A percentile compares a stretch with the other conserved stretches of the same genome.
Conservation (phyloP, 257 asterid genomes). For the Scutellaria minor region DNA sequence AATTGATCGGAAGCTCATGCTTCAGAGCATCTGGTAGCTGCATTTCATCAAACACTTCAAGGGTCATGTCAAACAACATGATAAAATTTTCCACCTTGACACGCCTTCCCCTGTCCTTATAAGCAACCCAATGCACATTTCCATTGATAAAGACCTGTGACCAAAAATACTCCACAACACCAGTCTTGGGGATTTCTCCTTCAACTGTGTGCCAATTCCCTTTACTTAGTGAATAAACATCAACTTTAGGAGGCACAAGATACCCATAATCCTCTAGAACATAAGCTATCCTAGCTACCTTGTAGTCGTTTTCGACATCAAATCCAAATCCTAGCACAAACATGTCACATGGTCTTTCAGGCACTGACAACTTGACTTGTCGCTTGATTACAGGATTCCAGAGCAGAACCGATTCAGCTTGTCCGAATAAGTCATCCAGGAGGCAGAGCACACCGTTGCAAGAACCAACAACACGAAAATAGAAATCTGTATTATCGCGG, state of each 20-base stretch:
- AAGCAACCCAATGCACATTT: slow-evolving; percentile 46
- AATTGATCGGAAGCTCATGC: slow-evolving; percentile 29
- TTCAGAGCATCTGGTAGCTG: slow-evolving; percentile 31
- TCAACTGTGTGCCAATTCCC: slow-evolving; percentile 37
- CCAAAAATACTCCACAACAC: slow-evolving; percentile 35
- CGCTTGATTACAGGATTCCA: slow-evolving; percentile 48
- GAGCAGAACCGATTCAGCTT: slow-evolving; percentile 27
- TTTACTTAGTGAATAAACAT: slow-evolving; percentile 37
- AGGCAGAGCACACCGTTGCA: slow-evolving; percentile 50
- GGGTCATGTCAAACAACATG: slow-evolving; percentile 35
- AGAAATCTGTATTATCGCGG: slow-evolving; percentile 23
- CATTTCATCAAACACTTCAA: slow-evolving; percentile 45
- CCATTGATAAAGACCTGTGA: slow-evolving; percentile 39
- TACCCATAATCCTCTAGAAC: slow-evolving; percentile 27
- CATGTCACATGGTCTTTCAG: slow-evolving; percentile 18
- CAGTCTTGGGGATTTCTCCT: slow-evolving; percentile 25
- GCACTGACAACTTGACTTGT: slow-evolving; percentile 33
- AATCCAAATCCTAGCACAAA: slow-evolving; percentile 42
- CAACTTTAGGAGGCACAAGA: slow-evolving; percentile 37
- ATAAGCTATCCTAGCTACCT: slow-evolving; percentile 42
- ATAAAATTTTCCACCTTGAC: slow-evolving; percentile 22
- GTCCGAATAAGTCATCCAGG: slow-evolving; percentile 39
- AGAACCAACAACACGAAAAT: slow-evolving; percentile 43
- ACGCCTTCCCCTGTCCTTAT: slow-evolving; percentile 12
- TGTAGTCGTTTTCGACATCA: slow-evolving; percentile 34